Conservation (phyloP, 2,329 filamentous ascomycete genomes). For the Cercospora berteroae region DNA sequence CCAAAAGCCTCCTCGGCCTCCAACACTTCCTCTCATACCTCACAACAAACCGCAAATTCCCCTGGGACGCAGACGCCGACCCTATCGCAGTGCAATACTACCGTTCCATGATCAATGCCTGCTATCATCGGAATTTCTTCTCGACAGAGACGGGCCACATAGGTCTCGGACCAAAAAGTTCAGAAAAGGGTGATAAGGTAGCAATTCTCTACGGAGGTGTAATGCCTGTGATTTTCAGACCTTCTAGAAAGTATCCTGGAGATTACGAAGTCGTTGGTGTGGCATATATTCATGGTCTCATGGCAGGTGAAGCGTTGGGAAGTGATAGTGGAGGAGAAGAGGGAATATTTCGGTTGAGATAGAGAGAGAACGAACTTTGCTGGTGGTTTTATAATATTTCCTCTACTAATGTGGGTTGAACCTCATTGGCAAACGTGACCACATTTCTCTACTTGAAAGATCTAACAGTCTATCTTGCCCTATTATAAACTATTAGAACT, state of each 20-base stretch:
- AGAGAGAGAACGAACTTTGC: background rate
- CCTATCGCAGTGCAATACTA: background rate
- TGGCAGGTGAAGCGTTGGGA: background rate
- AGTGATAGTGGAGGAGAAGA: background rate
- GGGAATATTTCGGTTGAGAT: background rate
- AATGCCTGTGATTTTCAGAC: background rate
- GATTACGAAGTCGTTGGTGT: background rate
- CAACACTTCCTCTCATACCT: background rate
- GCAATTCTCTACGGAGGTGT: background rate
- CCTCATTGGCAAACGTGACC: too few relatives aligned
- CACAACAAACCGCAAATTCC: background rate
- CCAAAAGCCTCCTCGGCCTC: background rate
- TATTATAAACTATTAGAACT: too few relatives aligned
- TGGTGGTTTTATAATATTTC: background rate
- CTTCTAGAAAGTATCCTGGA: background rate
- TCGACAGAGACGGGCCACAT: background rate
- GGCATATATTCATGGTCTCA: background rate
- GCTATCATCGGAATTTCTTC: background rate
- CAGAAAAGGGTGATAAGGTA: background rate
- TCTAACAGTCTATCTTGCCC: too few relatives aligned
- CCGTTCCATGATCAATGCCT: background rate
- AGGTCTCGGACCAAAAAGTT: background rate
- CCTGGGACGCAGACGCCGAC: background rate
- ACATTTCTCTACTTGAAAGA: too few relatives aligned
- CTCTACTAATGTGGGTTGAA: too few relatives aligned